Evolutionary conservation across 192 early-diverging fungal species (phyloP).

Genomic region (Funneliformis geosporum): DNA sequence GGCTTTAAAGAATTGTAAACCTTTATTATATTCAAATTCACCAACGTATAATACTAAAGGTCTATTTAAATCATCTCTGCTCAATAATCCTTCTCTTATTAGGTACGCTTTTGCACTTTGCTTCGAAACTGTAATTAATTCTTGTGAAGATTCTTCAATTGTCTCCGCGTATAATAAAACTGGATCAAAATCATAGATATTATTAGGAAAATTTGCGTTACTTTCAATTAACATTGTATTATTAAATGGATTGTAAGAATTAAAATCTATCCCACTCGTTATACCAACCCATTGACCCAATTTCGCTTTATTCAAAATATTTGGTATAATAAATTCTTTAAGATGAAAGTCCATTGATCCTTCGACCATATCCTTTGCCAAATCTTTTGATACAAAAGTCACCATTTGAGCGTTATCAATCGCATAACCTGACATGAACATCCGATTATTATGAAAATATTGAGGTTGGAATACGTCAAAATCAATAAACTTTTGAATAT

Average conservation of each 20-base stretch:
- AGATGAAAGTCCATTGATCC: constrained; percentile 55
- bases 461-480: constrained; percentile 40
- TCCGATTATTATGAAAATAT: constrained; percentile 49
- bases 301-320: constrained; percentile 46
- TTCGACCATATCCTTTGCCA: constrained; percentile 59
- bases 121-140: constrained; percentile 40
- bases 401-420: constrained; percentile 55
- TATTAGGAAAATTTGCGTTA: constrained; percentile 44
- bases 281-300: constrained; percentile 52
- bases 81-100: constrained; percentile 40
- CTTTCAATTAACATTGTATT: constrained; percentile 36
- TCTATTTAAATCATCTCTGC: constrained; percentile 39
- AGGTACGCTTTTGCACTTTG: constrained; percentile 51
- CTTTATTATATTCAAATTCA: constrained; percentile 62
- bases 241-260: constrained; percentile 50
- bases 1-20: constrained; percentile 47
- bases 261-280: constrained; percentile 57
- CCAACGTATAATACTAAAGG: constrained; percentile 56
- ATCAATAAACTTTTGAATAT: constrained; percentile 53
- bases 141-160: constrained; percentile 10
- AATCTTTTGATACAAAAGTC: constrained; percentile 54
- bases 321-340: constrained; percentile 57
- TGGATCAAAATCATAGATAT: constrained; percentile 24
- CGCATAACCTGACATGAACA: constrained; percentile 53
- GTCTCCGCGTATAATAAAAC: neutral